Base-by-base conservation (phyloP, 2,329 filamentous ascomycete species). In the Trichothecium sympodiale region DNA sequence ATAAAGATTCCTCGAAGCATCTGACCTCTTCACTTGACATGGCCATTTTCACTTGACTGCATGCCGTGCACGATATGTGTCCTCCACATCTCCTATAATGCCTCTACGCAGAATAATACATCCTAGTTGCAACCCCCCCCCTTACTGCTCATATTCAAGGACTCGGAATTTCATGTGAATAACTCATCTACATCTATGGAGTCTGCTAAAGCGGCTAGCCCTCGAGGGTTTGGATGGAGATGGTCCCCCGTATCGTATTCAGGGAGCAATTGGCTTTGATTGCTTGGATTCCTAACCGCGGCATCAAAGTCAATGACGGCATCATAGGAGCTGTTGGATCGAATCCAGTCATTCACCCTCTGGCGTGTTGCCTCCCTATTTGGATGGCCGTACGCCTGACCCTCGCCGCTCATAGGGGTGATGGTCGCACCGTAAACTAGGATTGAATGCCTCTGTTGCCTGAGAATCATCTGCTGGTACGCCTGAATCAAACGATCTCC, bases 261-360 rank as follows among this genome's bases (percentile, higher is more conserved):
- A 5, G 18, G 35, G 18, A 52, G 51, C 47, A 77, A 45, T 47
- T 58, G 51, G 29, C 57, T 46, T 6, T 53, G 50, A 16, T 54
- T 55, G 48, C 68, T 29, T 41, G 56, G 32, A 47, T 79, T 67
- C 28, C 69, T 54, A 16, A 79, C 50, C 2, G 68, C 58, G 17
- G 49, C 54, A 45, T 80, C 76, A 45, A 82, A 79, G 47, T 81
- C 76, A 10, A 79, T 50, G 2, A 80, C 67, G 0, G 62, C 69
- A 44, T 80, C 75, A 48, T 79, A 80, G 14, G 59, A 55, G 1
- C 65, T 68, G 36, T 59, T 64, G 3, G 42, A 51, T 14, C 75
- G 57, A 17, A 80, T 80, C 60, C 71, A 81, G 18, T 52, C 49
- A 43, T 81, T 81, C 7, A 80, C 57, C 10, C 59, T 54, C 48